Evolutionary conservation across 176 grass and related monocot genomes (phyloP).

Genomic region (Musa troglodytarum): DNA sequence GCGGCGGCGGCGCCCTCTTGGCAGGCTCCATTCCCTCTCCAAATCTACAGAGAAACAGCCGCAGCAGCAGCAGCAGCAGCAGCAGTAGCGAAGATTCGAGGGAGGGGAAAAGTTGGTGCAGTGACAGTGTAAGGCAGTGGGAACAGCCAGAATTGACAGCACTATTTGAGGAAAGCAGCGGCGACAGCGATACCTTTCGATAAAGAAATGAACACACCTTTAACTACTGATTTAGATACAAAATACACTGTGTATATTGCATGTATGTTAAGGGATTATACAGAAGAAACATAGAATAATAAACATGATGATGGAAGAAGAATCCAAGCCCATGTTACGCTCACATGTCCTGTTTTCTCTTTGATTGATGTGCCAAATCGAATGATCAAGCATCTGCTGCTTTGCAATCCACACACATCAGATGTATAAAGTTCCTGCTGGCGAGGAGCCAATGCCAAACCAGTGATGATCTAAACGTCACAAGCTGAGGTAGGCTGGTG

Average conservation of each 20-base stretch:
- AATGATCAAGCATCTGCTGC: no score
- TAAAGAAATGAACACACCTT: not conserved
- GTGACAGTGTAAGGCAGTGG: not conserved
- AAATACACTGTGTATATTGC: not conserved
- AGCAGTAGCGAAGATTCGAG: not conserved
- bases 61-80: not conserved
- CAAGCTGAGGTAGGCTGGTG: no score
- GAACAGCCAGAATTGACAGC: not conserved
- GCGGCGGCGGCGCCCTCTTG: not conserved
- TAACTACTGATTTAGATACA: not conserved
- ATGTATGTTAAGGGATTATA: no score
- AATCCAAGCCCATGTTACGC: no score
- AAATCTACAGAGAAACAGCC: not conserved
- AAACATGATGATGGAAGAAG: no score
- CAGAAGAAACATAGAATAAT: no score
- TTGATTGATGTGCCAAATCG: no score
- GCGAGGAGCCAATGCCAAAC: no score
- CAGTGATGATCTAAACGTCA: no score
- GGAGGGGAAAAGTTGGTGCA: not conserved
- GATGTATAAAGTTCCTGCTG: no score
- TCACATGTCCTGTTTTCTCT: no score
- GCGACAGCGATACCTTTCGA: not conserved
- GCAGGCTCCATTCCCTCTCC: slow-evolving; percentile 28
- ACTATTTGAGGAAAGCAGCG: not conserved
- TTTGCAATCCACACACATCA: no score